These are phyloP conservation scores for Microcera coccophila DNA, from an alignment of 2,329 filamentous ascomycete genomes.

Conservation along the genomic window DNA sequence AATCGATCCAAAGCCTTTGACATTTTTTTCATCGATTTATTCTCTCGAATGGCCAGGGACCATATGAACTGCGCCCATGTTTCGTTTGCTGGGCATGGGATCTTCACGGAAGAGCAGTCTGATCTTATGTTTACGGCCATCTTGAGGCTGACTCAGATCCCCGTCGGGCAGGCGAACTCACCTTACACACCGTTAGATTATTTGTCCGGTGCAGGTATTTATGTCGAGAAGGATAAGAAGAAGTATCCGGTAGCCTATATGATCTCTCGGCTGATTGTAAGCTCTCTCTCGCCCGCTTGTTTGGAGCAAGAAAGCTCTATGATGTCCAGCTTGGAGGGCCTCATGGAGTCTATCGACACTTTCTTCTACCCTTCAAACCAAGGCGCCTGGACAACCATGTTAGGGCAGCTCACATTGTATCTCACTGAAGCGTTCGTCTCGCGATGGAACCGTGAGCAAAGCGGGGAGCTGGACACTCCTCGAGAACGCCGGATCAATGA, in stretches of 20 bases:
- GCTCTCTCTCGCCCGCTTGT: conserved; percentile 84
- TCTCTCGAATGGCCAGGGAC: conserved; percentile 83
- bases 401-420: conserved; percentile 88
- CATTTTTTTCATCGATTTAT: conserved; percentile 80
- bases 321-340: conserved; percentile 77
- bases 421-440: conserved; percentile 95
- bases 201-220: conserved; percentile 74
- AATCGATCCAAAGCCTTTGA: conserved; percentile 86
- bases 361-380: conserved; percentile 99
- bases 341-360: conserved; percentile 93
- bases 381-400: conserved; percentile 81
- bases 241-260: conserved; percentile 91
- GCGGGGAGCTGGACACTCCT: conserved; percentile 84
- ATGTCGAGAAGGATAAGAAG: conserved; percentile 87
- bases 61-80: conserved; percentile 71
- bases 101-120: conserved; percentile 89
- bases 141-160: conserved; percentile 85
- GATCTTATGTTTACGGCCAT: conserved; percentile 90
- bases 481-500: conserved; percentile 73
- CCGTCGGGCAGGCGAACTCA: conserved; percentile 91
- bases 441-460: conserved; percentile 93
- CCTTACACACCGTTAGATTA: conserved; percentile 86
- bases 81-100: conserved; percentile 78
- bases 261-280: conserved; percentile 87
- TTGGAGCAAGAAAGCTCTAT: conserved; percentile 74